A percentile compares a stretch with the other conserved stretches of the same genome.
These are phyloP conservation scores for Trichophyton verrucosum DNA, from an alignment of 2,329 filamentous ascomycete species.

Conservation along the genomic window DNA sequence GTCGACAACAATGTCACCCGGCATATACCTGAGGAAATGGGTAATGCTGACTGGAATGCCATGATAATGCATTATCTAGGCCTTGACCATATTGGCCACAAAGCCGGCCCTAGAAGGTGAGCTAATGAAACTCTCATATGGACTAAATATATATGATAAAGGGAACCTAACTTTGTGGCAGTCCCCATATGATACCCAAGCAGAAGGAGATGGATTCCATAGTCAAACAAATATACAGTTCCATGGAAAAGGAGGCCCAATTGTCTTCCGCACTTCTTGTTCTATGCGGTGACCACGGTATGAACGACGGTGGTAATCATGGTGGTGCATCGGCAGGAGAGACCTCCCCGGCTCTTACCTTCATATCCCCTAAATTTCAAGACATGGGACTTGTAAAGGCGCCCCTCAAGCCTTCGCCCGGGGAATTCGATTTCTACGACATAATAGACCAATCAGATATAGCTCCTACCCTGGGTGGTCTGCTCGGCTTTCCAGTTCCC, in stretches of 20 bases:
- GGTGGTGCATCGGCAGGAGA: constrained; percentile 88
- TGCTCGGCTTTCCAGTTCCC: constrained; percentile 78
- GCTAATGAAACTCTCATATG: neutral
- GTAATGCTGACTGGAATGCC: constrained; percentile 71
- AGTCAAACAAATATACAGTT: constrained; percentile 60
- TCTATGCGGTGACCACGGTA: constrained; percentile 90
- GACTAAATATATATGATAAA: neutral
- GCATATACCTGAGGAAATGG: constrained; percentile 66
- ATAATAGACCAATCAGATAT: constrained; percentile 90
- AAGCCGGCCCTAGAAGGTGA: constrained; percentile 74
- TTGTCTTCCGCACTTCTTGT: constrained; percentile 70
- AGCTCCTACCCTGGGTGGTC: constrained; percentile 71
- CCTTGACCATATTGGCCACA: constrained; percentile 94
- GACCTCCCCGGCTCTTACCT: constrained; percentile 83
- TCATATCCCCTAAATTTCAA: constrained; percentile 73
- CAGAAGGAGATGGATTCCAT: constrained; percentile 88
- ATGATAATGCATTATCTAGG: constrained; percentile 94
- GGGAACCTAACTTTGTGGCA: constrained; percentile 25
- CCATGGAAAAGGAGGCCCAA: constrained; percentile 58
- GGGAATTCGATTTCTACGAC: constrained; percentile 72
- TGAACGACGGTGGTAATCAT: constrained; percentile 97
- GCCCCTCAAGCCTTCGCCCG: constrained; percentile 47
- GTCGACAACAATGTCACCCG: constrained; percentile 96
- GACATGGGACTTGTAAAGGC: constrained; percentile 35
- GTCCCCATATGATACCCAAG: constrained; percentile 84